Evolutionary conservation across 108 stramenopile genomes (phyloP), one percentile per base, ranked within the genome.

Genomic region (Chaetoceros tenuissimus): DNA sequence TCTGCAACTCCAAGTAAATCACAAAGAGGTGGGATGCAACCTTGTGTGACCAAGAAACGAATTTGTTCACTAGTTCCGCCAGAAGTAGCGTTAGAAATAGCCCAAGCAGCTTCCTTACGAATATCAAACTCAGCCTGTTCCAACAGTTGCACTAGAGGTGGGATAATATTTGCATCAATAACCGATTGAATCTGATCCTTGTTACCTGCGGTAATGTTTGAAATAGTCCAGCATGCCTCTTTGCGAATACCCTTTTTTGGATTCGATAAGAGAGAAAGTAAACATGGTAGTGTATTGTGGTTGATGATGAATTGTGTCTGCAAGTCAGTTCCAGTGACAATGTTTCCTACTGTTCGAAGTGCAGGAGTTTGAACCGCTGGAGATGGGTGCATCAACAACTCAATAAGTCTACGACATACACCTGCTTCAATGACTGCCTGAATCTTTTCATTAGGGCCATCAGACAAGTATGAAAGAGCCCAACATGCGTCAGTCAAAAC

Each of bases 141-240:
- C 47, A 97, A 74, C 10, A 97, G 62, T 53, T 94, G 82, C 74
- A 99, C 94, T 49, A 99, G 77, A 19, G 95, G 91, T 23, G 95
- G 97, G 59, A 98, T 79, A 53, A 99, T 94, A 64, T 94, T 90
- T 61, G 78, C 85, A 53, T 96, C 92, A 57, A 99, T 80, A 31
- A 97, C 96, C 18, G 94, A 82, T 73, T 97, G 95, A 52, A 99
- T 96, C 82, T 99, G 97, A 60, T 95, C 94, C 72, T 93, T 88
- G 80, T 87, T 96, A 7, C 98, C 98, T 0, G 98, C 98, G 13
- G 96, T 97, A 70, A 97, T 97, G 74, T 99, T 99, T 62, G 90
- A 92, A 66, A 99, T 96, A 20, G 98, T 96, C 98, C 98, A 99
- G 76, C 94, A 96, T 1, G 97, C 96, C 74, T 99, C 98, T 75